Conservation (phyloP, 2,329 filamentous ascomycete species). For the Pseudogymnoascus sp. region DNA sequence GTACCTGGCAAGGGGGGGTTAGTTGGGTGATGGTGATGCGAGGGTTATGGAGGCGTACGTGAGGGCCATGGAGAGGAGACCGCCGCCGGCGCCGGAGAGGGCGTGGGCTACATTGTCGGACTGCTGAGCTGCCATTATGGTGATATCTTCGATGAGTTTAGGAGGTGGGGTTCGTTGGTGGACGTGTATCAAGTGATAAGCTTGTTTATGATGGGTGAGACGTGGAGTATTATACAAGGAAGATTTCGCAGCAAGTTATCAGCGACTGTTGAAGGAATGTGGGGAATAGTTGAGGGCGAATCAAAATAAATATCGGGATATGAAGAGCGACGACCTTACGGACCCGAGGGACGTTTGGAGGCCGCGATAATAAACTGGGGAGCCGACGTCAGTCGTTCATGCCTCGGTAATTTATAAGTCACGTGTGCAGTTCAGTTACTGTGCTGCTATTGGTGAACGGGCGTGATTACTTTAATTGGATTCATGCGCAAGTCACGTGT, state of each 20-base stretch:
- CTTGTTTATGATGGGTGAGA: not conserved
- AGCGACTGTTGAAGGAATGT: not conserved
- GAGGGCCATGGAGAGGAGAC: slow-evolving; percentile 88
- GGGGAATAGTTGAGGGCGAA: not conserved
- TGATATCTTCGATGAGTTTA: not conserved
- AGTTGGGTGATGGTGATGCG: not conserved
- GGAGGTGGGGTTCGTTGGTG: not conserved
- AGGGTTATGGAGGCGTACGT: slow-evolving; percentile 51
- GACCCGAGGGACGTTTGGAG: not conserved
- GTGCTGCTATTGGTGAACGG: not conserved
- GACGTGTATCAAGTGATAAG: not conserved
- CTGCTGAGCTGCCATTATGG: slow-evolving; percentile 39
- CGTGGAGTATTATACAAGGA: not conserved
- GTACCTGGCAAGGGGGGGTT: slow-evolving; percentile 51
- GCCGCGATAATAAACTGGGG: slow-evolving; percentile 6
- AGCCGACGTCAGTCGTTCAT: slow-evolving; percentile 5
- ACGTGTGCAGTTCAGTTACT: not conserved
- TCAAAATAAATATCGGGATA: not conserved
- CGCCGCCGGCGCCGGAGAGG: slow-evolving; percentile 84
- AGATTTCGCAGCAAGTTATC: not conserved
- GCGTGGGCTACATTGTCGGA: slow-evolving; percentile 97
- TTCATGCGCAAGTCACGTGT: not conserved
- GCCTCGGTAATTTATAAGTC: slow-evolving; percentile 6
- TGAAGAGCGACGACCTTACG: not conserved
- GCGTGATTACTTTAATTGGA: not conserved